Percentiles rank a stretch among this genome's conserved stretches.
These are phyloP conservation scores for Fusarium miscanthi DNA, from an alignment of 2,329 filamentous ascomycete species.

Conservation along the genomic window DNA sequence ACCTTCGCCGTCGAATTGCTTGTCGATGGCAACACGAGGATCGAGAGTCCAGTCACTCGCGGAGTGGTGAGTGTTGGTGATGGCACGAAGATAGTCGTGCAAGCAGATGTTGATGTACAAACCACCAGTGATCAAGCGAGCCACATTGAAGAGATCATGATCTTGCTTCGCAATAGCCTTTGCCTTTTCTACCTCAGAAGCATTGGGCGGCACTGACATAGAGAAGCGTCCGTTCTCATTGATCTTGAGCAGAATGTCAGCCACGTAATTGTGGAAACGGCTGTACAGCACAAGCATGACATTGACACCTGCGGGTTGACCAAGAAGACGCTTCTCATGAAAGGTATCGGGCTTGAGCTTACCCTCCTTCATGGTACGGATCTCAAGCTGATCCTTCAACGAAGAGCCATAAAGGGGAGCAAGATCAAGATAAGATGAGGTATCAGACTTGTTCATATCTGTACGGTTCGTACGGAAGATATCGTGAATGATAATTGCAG, in stretches of 20 bases:
- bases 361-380: conserved; percentile 73
- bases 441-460: conserved; percentile 72
- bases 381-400: conserved; percentile 68
- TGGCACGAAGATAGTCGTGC: conserved; percentile 70
- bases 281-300: conserved; percentile 75
- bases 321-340: conserved; percentile 71
- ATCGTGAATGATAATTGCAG: conserved; percentile 66
- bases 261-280: conserved; percentile 77
- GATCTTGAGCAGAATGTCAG: conserved; percentile 70
- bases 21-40: conserved; percentile 68
- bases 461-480: conserved; percentile 60
- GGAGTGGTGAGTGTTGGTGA: conserved; percentile 69
- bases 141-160: conserved; percentile 66
- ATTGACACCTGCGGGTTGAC: conserved; percentile 76
- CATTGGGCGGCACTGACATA: conserved; percentile 5
- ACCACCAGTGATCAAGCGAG: conserved; percentile 58
- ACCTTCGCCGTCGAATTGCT: conserved; percentile 55
- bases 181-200: conserved; percentile 44
- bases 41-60: conserved; percentile 71
- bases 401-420: conserved; percentile 78
- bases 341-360: conserved; percentile 78
- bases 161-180: conserved; percentile 57
- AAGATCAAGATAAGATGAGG: conserved; percentile 80
- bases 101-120: conserved; percentile 68
- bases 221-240: conserved; percentile 73